Base-by-base conservation (phyloP, 176 grass and related monocot species). In the Ananas comosus region DNA sequence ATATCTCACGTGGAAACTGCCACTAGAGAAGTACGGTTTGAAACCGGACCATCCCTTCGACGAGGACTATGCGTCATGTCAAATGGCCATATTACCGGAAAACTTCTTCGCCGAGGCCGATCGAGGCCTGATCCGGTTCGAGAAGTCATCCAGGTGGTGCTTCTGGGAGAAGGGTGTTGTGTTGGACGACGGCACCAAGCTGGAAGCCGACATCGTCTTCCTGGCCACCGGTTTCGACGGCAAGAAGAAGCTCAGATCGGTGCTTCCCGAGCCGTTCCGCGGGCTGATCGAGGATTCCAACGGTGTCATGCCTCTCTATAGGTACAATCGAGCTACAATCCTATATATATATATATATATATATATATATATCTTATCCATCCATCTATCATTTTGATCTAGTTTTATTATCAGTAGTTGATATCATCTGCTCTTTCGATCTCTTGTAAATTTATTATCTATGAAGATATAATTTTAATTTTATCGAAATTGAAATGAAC, bases 31-130 rank as follows among this genome's bases (percentile, higher is more conserved):
- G 81, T 91, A 99, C 58, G 94, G 94, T 12, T 72, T 99, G n/a
- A 79, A 72, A 17, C 94, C 89, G 1, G 82, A 91, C 12, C 94
- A 99, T 82, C 94, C 94, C 0, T 99, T 99, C 76, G 82, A 86
- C n/a, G 94, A 99, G 84, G 94, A 99, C 67, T 99, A 99, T 49
- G 94, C 94, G 0, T 90, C 86, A 49, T 99, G 94, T 67, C 94
- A 99, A 80, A 99, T 99, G 94, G 94, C 94, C 64, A 93, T 99
- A 51, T 74, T 99, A 13, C 94, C 89, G 1, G 89, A 91, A 65
- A 88, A 86, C 52, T 99, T 99, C 89, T 99, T 99, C 84, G 80
- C 86, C 1, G 88, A 88, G 89, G 94, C 89, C 0, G 89, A 93
- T 70, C 80, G 47, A 0, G 94, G 81, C 9, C 42, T 83, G 48